These are phyloP conservation scores for Dovyalis caffra DNA, from an alignment of 345 rosid genomes.

Conservation along the genomic window DNA sequence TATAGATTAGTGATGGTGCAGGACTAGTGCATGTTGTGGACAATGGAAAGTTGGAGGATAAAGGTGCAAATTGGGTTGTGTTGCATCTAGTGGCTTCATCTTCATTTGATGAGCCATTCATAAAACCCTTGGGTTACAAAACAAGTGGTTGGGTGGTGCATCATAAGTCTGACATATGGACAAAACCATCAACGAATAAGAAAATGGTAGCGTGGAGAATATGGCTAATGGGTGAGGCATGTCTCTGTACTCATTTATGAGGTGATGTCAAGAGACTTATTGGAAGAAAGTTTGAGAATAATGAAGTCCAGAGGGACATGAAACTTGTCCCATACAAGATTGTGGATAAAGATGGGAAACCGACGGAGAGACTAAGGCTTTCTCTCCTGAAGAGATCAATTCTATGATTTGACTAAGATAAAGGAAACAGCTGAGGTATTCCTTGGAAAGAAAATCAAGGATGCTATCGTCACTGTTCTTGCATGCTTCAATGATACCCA, in stretches of 20 bases:
- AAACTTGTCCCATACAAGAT: constrained; percentile 90
- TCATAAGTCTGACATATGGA: no score
- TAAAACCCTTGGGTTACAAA: no score
- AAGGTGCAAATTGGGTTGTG: constrained; percentile 75
- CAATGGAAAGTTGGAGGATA: constrained; percentile 62
- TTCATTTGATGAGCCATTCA: no score
- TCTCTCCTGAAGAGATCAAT: constrained; percentile 93
- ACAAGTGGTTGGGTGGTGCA: no score
- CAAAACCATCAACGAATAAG: no score
- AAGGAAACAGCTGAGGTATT: constrained; percentile 97
- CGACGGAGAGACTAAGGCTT: constrained; percentile 96
- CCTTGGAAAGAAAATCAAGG: constrained; percentile 99
- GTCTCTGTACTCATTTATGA: no score
- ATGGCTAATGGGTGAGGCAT: no score
- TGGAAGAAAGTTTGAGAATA: constrained; percentile 82
- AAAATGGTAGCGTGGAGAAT: no score
- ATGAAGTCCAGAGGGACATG: constrained; percentile 92
- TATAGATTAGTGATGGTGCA: constrained; percentile 52
- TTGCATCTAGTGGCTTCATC: constrained; percentile 63
- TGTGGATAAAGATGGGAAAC: constrained; percentile 89
- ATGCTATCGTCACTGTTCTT: constrained; percentile 97
- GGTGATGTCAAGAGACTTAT: no score
- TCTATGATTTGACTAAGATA: constrained; percentile 89
- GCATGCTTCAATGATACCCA: constrained; percentile 98
- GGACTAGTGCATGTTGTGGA: constrained; percentile 49